phyloP scores from a whole-genome alignment of 768 basidiomycete species.

The Amanita phalloides region DNA sequence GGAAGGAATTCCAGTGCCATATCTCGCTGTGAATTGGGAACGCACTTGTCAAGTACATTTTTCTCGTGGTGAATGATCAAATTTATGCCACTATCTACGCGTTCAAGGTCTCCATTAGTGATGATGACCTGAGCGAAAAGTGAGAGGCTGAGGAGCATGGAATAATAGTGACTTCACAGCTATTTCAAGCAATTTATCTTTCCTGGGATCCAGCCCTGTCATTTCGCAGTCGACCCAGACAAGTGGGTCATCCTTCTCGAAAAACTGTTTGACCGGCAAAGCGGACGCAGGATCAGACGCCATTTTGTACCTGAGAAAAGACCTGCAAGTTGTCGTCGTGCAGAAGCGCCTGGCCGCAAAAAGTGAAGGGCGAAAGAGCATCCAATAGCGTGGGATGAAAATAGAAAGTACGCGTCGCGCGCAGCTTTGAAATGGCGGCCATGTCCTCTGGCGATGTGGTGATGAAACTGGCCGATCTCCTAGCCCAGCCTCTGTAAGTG shows the following conservation, averaged over 20 bases:
- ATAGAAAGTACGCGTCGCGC: background rate
- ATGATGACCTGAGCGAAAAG: constrained; percentile 54
- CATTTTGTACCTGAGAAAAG: constrained; percentile 1
- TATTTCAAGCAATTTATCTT: constrained; percentile 72
- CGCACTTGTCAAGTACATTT: constrained; percentile 55
- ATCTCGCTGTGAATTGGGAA: background rate
- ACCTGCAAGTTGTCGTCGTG: background rate
- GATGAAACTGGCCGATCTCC: constrained; percentile 14
- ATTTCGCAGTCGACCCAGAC: constrained; percentile 89
- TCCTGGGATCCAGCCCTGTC: constrained; percentile 62
- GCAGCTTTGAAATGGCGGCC: background rate
- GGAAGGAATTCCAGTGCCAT: background rate
- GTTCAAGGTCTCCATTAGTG: constrained; percentile 73
- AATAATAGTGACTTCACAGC: constrained; percentile 32
- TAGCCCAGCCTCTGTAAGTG: constrained; percentile 13
- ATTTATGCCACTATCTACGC: constrained; percentile 73
- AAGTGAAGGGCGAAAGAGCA: background rate
- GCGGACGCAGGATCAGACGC: background rate
- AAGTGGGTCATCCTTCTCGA: constrained; percentile 50
- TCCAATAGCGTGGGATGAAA: background rate
- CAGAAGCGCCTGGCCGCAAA: background rate
- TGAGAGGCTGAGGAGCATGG: background rate
- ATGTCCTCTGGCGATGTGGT: constrained; percentile 5
- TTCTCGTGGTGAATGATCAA: constrained; percentile 71
- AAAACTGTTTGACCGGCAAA: constrained; percentile 18